These are phyloP conservation scores for Metroxylon sagu DNA, from an alignment of 176 grass and related monocot genomes.

Conservation along the genomic window DNA sequence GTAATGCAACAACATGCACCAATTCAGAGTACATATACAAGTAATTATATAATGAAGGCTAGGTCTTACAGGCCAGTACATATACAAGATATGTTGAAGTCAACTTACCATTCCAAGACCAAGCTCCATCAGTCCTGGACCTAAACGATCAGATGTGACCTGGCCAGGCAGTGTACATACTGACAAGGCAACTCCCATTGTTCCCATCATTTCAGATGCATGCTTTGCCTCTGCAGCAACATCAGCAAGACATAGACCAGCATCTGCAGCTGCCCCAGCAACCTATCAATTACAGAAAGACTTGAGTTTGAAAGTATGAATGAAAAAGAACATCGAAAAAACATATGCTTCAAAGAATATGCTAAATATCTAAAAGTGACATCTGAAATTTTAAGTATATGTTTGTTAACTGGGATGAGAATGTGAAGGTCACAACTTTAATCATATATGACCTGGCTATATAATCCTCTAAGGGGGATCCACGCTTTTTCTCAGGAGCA, in stretches of 20 bases:
- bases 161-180: constrained; percentile 96
- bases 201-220: constrained; percentile 88
- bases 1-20: no score
- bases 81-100: not conserved
- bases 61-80: no score
- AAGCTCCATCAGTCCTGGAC: constrained; percentile 89
- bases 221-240: constrained; percentile 89
- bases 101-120: constrained; percentile 97
- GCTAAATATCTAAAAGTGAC: no score
- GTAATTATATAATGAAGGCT: no score
- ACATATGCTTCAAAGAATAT: no score
- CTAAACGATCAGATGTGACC: constrained; percentile 88
- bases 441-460: no score
- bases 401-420: no score
- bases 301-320: constrained; percentile 7
- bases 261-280: constrained; percentile 93
- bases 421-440: no score
- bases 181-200: constrained; percentile 97
- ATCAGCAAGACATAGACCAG: constrained; percentile 82
- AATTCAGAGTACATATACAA: no score
- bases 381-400: no score
- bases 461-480: no score
- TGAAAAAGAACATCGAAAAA: not conserved
- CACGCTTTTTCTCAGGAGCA: no score
- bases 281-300: constrained; percentile 47